Evolutionary conservation across 2,329 filamentous ascomycete genomes (phyloP), one percentile per base, ranked within the genome.

Genomic region (Botrytis tulipae): DNA sequence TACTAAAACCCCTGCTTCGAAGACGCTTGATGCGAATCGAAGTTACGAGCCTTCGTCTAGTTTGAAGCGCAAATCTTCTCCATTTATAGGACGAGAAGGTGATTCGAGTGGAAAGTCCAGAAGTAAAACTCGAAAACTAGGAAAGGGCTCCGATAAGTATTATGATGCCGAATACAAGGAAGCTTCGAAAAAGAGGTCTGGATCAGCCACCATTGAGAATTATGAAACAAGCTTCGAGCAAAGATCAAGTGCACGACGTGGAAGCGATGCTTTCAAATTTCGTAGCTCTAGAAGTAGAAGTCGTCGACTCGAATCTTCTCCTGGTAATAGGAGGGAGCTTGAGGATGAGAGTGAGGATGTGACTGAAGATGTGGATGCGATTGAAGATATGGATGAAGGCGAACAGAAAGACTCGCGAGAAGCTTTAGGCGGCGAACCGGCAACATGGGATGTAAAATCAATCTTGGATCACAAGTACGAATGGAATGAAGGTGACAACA

Each of bases 391-490:
- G 44, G 12, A 44, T 22, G 35, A 73, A 59, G 60, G 63, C 4
- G 22, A 68, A 44, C 73, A 71, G 22, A 59, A 66, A 46, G 61
- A 75, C 12, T 71, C 72, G 7, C 69, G 73, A 42, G 37, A 57
- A 44, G 48, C 32, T 25, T 57, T 32, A 32, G 72, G 57, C 3
- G 57, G 73, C 18, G 70, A 67, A 20, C 65, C 74, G 40, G 60
- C 74, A n/a, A 25, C 35, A 54, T 72, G 32, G 73, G 75, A 60
- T 77, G 73, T 60, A 75, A 78, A 60, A 73, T 79, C 25, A 20
- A 79, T 81, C 40, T 46, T 79, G 4, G 72, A 74, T 14, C 74
- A 79, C 37, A 67, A 74, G 46, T 54, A 42, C n/a, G 44, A 66
- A 51, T 40, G 46, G 46, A 66, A 66, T 32, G 18, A 69, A 57